These are phyloP conservation scores for Trametes hirsuta DNA, from an alignment of 1,284 basidiomycete species.

Conservation along the genomic window DNA sequence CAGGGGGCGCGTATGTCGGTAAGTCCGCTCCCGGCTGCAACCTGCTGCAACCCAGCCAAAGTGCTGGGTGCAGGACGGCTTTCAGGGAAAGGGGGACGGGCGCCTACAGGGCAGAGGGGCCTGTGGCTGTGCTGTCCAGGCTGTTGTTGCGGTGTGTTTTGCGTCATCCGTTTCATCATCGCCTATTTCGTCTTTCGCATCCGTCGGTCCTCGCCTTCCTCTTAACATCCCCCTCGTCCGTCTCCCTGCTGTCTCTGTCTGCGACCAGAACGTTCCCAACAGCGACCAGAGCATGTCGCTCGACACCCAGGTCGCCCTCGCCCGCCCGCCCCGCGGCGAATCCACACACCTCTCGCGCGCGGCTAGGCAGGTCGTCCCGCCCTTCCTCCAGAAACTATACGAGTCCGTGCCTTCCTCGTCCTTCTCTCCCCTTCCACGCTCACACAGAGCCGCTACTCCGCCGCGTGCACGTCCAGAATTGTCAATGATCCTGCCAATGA, in stretches of 20 bases:
- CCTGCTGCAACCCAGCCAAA: too few relatives aligned
- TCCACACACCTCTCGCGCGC: conserved; percentile 52
- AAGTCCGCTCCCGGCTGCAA: too few relatives aligned
- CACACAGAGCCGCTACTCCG: not conserved
- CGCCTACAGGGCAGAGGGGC: not conserved
- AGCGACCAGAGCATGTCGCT: conserved; percentile 32
- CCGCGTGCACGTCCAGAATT: conserved; percentile 62
- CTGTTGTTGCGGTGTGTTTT: conserved; percentile 2
- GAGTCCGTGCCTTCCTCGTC: conserved; percentile 52
- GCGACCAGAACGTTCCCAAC: not conserved
- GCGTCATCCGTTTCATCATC: conserved; percentile 23
- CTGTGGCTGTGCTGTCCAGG: conserved; percentile 12
- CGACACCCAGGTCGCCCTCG: conserved; percentile 55
- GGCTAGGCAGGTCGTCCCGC: conserved; percentile 68
- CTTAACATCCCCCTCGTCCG: conserved; percentile 1
- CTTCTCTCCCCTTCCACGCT: conserved; percentile 16
- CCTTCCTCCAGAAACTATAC: conserved; percentile 92
- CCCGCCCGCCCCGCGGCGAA: conserved; percentile 47
- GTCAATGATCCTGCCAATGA: conserved; percentile 85
- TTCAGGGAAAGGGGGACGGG: not conserved
- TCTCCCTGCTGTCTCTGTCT: not conserved
- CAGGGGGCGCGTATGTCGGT: not conserved
- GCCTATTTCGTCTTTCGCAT: not conserved
- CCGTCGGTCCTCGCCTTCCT: not conserved
- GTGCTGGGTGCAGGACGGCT: too few relatives aligned